A percentile compares a stretch with the other conserved stretches of the same genome.
Conservation (phyloP, 148 eudicot species). For the Cornus suecica region DNA sequence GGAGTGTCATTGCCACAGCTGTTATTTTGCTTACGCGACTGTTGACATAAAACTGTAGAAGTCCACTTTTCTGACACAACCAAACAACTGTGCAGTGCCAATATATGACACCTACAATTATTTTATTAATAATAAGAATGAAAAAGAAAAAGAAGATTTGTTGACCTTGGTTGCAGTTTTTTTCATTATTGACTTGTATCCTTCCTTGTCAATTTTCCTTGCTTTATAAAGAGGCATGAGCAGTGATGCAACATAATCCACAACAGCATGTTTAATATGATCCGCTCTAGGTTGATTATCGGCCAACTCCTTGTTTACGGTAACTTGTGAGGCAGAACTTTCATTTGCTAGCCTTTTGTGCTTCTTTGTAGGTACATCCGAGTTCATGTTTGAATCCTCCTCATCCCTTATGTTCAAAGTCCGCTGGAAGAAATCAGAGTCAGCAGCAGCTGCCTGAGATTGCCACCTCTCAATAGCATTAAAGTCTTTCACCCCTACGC, state of each 20-base stretch:
- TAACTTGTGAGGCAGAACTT: constrained; percentile 80
- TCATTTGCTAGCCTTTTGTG: constrained; percentile 51
- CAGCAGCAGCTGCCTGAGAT: constrained; percentile 96
- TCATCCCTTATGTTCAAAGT: constrained; percentile 54
- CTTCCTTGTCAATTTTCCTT: constrained; percentile 83
- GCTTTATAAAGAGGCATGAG: constrained; percentile 98
- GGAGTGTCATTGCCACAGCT: background rate
- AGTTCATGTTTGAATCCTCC: constrained; percentile 70
- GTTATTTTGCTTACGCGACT: background rate
- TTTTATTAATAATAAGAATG: background rate
- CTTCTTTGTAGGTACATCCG: constrained; percentile 34
- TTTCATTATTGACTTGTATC: constrained; percentile 94
- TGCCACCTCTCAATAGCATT: constrained; percentile 99
- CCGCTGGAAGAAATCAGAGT: constrained; percentile 60
- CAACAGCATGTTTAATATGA: constrained; percentile 76
- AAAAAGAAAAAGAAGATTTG: background rate
- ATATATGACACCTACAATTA: background rate
- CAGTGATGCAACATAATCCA: constrained; percentile 85
- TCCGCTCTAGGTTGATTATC: constrained; percentile 62
- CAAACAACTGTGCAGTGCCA: background rate
- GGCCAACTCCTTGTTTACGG: constrained; percentile 66
- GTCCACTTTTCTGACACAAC: background rate
- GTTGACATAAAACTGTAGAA: background rate
- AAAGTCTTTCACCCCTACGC: constrained; percentile 74
- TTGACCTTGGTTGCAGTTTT: constrained; percentile 97